These are phyloP conservation scores for Sporobolus alterniflorus DNA, from an alignment of 202 grass and related monocot genomes.

Conservation along the genomic window DNA sequence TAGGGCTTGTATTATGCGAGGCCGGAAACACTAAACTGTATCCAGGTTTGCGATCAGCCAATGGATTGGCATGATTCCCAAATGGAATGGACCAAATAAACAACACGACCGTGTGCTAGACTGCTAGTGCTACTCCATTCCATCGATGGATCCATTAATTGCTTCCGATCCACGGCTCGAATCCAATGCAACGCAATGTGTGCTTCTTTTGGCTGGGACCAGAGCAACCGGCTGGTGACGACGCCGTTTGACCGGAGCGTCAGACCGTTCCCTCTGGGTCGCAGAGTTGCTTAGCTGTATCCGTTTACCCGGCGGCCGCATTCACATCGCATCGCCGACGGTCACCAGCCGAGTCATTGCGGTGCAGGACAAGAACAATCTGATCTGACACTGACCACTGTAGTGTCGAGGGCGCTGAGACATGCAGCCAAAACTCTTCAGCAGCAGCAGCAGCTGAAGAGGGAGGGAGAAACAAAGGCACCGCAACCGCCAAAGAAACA, in stretches of 20 bases:
- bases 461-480: too few relatives aligned
- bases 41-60: too few relatives aligned
- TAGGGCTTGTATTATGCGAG: not conserved
- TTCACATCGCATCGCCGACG: not conserved
- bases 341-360: too few relatives aligned
- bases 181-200: not conserved
- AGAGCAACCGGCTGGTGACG: not conserved
- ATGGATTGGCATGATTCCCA: slow-evolving; percentile 8
- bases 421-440: not conserved
- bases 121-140: too few relatives aligned
- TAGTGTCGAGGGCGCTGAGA: too few relatives aligned
- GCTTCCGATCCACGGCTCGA: slow-evolving; percentile 25
- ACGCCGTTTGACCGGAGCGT: not conserved
- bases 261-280: not conserved
- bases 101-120: too few relatives aligned
- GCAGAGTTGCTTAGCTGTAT: not conserved
- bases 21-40: too few relatives aligned
- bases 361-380: not conserved
- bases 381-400: not conserved
- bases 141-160: not conserved
- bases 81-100: slow-evolving; percentile 19
- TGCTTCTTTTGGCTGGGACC: not conserved
- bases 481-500: too few relatives aligned
- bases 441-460: not conserved
- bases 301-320: not conserved